Percentiles rank a stretch among this genome's conserved stretches.
phyloP scores from a whole-genome alignment of 2,329 filamentous ascomycete species.

The Lachnellula subtilissima region DNA sequence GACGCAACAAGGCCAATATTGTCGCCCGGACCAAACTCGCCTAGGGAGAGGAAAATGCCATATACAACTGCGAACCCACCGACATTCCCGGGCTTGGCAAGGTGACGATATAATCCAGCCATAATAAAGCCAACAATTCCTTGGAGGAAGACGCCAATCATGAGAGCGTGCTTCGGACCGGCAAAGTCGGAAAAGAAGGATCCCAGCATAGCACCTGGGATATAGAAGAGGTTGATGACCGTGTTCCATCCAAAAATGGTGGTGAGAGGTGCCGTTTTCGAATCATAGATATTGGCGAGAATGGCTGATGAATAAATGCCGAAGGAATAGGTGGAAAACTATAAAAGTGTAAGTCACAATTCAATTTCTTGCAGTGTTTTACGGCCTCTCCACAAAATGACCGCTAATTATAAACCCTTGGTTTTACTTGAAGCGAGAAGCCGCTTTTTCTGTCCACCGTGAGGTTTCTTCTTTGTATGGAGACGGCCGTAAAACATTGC shows the following conservation, averaged over 20 bases:
- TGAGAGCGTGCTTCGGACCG: slow-evolving; percentile 71
- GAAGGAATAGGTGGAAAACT: slow-evolving; percentile 81
- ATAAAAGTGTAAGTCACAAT: background rate
- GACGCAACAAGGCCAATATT: slow-evolving; percentile 85
- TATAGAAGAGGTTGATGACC: slow-evolving; percentile 82
- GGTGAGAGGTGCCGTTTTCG: slow-evolving; percentile 55
- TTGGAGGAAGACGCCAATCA: slow-evolving; percentile 66
- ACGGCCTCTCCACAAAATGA: too few relatives aligned
- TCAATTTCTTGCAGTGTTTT: too few relatives aligned
- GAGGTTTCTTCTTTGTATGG: too few relatives aligned
- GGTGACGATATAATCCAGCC: slow-evolving; percentile 68
- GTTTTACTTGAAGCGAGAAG: too few relatives aligned
- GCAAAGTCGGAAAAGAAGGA: slow-evolving; percentile 73
- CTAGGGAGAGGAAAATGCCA: slow-evolving; percentile 70
- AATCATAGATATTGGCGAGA: slow-evolving; percentile 58
- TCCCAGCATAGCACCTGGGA: slow-evolving; percentile 75
- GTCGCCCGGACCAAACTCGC: slow-evolving; percentile 81
- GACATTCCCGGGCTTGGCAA: slow-evolving; percentile 64
- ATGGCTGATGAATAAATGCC: slow-evolving; percentile 79
- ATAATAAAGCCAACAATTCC: slow-evolving; percentile 82
- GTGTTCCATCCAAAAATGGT: slow-evolving; percentile 84
- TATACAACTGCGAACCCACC: slow-evolving; percentile 76
- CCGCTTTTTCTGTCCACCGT: too few relatives aligned
- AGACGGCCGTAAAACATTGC: too few relatives aligned
- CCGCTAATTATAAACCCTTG: too few relatives aligned